Base-by-base conservation (phyloP, 768 basidiomycete species). In the Lentinula sp. region DNA sequence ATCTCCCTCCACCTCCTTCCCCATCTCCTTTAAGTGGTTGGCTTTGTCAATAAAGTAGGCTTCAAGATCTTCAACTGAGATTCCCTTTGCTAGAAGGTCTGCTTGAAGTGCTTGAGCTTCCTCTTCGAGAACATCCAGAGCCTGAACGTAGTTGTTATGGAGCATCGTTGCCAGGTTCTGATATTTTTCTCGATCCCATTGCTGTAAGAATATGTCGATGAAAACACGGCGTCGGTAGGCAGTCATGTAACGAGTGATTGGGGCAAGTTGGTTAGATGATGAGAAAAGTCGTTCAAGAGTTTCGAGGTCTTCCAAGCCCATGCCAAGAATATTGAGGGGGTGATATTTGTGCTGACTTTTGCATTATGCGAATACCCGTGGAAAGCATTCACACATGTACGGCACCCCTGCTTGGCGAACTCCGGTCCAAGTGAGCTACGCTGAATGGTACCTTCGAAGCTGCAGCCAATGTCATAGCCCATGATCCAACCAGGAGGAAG, bases 231-330 rank as follows among this genome's bases (percentile, higher is more conserved):
- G 67, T 20, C 65, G 70, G 63, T 68, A 75, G 0, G 64, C 43
- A 2, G 72, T 69, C 15, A 68, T 66, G 59, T 74, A 70, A 2
- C 69, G 66, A 0, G 66, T 71, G 12, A 70, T 50, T 4, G 66
- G 10, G 0, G 71, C 69, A 3, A 73, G 65, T 4, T 61, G 45
- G 62, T 77, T 76, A 8, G 72, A 73, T 1, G 63, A 62, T 16
- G 66, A 69, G 63, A 76, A 76, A 5, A 73, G 59, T 1, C 68
- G 65, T 54, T 77, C 74, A 36, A 66, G 61, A 0, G 68, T 72
- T 49, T 74, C 70, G 3, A 76, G 61, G 52, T 77, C 77, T 62
- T 76, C 73, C 1, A 77, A 52, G 16, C 76, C 75, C 20, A 66
- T 64, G 5, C 74, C 69, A 2, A 53, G 41, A 18, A 73, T 68